Conservation (phyloP, 2,329 filamentous ascomycete genomes). For the Colletotrichum sp. region DNA sequence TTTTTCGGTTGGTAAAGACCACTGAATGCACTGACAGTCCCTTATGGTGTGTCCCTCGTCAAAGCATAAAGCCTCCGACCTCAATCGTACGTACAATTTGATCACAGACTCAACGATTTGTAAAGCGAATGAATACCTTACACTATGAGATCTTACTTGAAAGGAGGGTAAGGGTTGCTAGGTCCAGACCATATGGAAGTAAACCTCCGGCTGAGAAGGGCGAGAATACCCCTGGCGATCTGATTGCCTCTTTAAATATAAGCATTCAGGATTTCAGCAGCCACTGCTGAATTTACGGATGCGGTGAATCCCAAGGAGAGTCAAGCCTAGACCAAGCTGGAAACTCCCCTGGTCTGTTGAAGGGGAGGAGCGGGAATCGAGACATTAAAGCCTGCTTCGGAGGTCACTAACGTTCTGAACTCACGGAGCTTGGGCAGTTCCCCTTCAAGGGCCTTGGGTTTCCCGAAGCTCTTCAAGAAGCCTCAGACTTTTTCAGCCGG, state of each 20-base stretch:
- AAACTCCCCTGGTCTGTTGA: background rate
- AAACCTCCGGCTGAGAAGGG: background rate
- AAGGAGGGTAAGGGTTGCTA: background rate
- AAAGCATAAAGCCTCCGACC: background rate
- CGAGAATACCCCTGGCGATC: background rate
- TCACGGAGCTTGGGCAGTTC: no score
- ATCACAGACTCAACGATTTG: background rate
- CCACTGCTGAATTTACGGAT: background rate
- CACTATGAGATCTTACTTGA: background rate
- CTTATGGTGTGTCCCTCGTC: background rate
- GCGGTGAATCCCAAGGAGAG: background rate
- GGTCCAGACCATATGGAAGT: background rate
- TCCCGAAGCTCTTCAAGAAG: background rate
- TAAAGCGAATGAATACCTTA: background rate
- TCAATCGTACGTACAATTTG: background rate
- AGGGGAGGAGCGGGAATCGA: background rate
- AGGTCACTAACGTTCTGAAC: background rate
- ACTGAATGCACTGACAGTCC: background rate
- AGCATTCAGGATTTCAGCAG: background rate
- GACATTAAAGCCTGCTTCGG: background rate
- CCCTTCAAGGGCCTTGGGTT: background rate
- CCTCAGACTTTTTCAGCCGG: background rate
- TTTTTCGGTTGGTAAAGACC: background rate
- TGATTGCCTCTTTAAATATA: background rate
- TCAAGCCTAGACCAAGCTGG: background rate